Conservation (phyloP, 192 early-diverging fungal genomes). For the Linnemannia exigua region DNA sequence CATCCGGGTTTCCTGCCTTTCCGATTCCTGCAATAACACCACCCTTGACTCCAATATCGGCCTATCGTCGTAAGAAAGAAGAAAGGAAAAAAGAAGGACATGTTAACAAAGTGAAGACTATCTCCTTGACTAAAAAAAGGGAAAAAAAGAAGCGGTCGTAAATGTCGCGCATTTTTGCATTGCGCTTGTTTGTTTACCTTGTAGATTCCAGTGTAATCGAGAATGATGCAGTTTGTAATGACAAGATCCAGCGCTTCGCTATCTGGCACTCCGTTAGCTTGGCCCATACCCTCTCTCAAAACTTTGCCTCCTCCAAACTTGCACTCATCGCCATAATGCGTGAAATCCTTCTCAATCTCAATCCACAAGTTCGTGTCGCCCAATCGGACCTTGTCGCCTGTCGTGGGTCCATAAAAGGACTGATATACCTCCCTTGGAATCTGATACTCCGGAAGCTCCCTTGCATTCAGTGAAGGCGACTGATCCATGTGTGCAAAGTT, state of each 20-base stretch:
- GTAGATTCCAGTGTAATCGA: conserved; percentile 96
- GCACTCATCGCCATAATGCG: conserved; percentile 94
- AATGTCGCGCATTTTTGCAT: not conserved
- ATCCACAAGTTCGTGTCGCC: conserved; percentile 89
- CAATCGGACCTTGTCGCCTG: conserved; percentile 89
- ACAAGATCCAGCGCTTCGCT: conserved; percentile 90
- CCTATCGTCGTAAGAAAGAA: conserved; percentile 53
- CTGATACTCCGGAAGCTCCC: conserved; percentile 65
- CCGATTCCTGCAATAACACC: conserved; percentile 93
- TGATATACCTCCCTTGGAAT: conserved; percentile 89
- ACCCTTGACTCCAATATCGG: conserved; percentile 94
- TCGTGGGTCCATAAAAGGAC: conserved; percentile 94
- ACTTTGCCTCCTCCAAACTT: conserved; percentile 98
- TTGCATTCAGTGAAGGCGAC: conserved; percentile 61
- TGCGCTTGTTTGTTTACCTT: conserved; percentile 68
- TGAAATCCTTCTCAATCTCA: conserved; percentile 91
- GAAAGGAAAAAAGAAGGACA: not conserved
- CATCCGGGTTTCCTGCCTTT: conserved; percentile 97
- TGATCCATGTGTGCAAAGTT: conserved; percentile 79
- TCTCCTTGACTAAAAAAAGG: not conserved
- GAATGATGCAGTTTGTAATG: conserved; percentile 93
- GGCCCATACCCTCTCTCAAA: conserved; percentile 97
- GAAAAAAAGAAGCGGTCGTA: not conserved
- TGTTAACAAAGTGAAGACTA: not conserved
- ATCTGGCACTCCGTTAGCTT: conserved; percentile 74